Percentiles rank a stretch among this genome's conserved stretches.
These are phyloP conservation scores for Strobilomyces confusus DNA, from an alignment of 768 basidiomycete species.

Conservation along the genomic window DNA sequence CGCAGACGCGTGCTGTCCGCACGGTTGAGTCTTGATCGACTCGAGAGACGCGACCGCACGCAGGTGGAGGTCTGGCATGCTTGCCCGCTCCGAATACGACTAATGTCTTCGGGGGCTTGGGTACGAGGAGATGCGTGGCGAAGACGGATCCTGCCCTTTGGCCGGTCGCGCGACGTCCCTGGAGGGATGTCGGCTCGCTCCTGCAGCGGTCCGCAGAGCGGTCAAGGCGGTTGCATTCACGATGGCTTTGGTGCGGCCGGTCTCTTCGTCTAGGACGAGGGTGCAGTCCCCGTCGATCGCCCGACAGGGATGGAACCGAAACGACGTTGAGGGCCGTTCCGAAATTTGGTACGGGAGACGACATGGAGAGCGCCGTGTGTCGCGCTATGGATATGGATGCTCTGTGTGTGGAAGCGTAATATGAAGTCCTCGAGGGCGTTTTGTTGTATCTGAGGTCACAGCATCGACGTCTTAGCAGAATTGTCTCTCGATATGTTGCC, in stretches of 20 bases:
- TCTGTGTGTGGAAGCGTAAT: slow-evolving; percentile 49
- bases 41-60: slow-evolving; percentile 51
- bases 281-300: slow-evolving; percentile 57
- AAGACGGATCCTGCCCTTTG: slow-evolving; percentile 56
- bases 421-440: slow-evolving; percentile 50
- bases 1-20: slow-evolving; percentile 35
- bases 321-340: slow-evolving; percentile 81
- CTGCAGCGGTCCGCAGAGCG: slow-evolving; percentile 78
- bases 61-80: slow-evolving; percentile 62
- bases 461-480: slow-evolving; percentile 55
- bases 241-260: slow-evolving; percentile 67
- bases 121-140: slow-evolving; percentile 53
- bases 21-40: slow-evolving; percentile 59
- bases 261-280: slow-evolving; percentile 66
- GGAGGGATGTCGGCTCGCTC: slow-evolving; percentile 33
- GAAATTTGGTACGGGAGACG: slow-evolving; percentile 51
- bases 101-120: slow-evolving; percentile 38
- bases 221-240: slow-evolving; percentile 78
- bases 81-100: slow-evolving; percentile 73
- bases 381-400: slow-evolving; percentile 47
- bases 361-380: slow-evolving; percentile 80
- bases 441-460: slow-evolving; percentile 44
- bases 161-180: background rate
- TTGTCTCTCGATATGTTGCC: no score
- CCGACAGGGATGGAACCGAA: slow-evolving; percentile 52